Percentiles rank a stretch among this genome's conserved stretches.
Evolutionary conservation across 1,139 yeast species (phyloP).

Genomic region (Pichia sp.): DNA sequence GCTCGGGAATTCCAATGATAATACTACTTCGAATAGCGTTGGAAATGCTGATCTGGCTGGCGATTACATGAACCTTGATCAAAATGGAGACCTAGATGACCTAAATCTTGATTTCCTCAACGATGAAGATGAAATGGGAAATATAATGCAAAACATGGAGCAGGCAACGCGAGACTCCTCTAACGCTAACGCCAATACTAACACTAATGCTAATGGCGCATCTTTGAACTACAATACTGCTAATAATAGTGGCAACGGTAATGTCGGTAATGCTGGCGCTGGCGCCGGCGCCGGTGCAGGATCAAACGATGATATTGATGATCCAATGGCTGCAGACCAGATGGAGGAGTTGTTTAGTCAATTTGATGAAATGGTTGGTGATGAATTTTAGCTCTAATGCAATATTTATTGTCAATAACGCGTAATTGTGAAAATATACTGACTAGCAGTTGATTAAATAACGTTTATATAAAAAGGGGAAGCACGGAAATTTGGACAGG

Average conservation of each 20-base stretch:
- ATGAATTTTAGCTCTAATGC: slow-evolving; percentile 1
- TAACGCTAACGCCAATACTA: no score
- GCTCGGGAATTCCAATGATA: neutral
- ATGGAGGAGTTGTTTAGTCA: slow-evolving; percentile 26
- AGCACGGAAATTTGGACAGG: neutral
- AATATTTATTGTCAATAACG: neutral
- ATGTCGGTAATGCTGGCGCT: neutral
- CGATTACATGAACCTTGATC: slow-evolving; percentile 11
- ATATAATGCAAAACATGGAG: slow-evolving; percentile 5
- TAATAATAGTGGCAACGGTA: neutral
- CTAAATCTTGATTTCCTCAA: slow-evolving; percentile 21
- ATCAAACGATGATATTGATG: slow-evolving; percentile 7
- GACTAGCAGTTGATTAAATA: no score
- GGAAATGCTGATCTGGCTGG: slow-evolving; percentile 3
- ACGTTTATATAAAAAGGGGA: neutral
- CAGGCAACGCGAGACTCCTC: neutral
- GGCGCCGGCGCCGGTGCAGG: slow-evolving; percentile 1
- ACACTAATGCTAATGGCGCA: neutral
- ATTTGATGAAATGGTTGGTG: slow-evolving; percentile 25
- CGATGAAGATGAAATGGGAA: slow-evolving; percentile 11
- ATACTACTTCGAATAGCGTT: slow-evolving; percentile 3
- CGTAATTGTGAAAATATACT: neutral
- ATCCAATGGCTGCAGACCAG: slow-evolving; percentile 23
- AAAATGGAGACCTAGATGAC: slow-evolving; percentile 17
- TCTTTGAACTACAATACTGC: slow-evolving; percentile 1